Evolutionary conservation across 176 grass and related monocot genomes (phyloP).

Genomic region (Rhipidocladum racemiflorum): DNA sequence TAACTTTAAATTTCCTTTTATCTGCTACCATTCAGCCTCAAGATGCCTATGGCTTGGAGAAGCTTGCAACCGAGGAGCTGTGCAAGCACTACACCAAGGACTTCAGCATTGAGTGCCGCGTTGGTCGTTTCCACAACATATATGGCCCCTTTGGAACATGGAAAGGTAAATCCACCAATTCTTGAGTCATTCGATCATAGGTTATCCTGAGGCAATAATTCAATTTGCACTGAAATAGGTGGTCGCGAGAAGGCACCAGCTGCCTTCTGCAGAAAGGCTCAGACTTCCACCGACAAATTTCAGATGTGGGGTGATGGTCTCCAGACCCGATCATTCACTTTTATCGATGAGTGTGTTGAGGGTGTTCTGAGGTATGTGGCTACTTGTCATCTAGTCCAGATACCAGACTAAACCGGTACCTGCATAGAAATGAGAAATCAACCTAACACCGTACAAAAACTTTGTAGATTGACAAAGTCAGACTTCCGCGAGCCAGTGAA

Average conservation of each 20-base stretch:
- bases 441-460: not conserved
- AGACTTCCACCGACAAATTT: constrained; percentile 71
- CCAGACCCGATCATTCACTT: constrained; percentile 83
- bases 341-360: constrained; percentile 85
- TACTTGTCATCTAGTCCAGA: not conserved
- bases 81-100: constrained; percentile 97
- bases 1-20: not conserved
- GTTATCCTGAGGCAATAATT: not conserved
- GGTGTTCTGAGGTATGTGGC: constrained; percentile 69
- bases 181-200: not conserved
- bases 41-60: constrained; percentile 94
- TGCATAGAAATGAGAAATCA: not conserved
- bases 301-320: constrained; percentile 93
- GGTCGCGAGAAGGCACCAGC: constrained; percentile 87
- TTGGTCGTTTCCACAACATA: constrained; percentile 87
- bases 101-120: constrained; percentile 71
- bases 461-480: constrained; percentile 72
- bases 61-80: constrained; percentile 79
- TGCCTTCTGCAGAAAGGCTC: constrained; percentile 81
- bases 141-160: constrained; percentile 93
- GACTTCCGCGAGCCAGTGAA: constrained; percentile 80
- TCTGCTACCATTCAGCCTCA: constrained; percentile 53
- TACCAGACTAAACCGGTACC: not conserved
- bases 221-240: constrained; percentile 32
- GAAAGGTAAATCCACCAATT: constrained; percentile 54